Conservation (phyloP, 192 early-diverging fungal species). For the Physocladia obscura region DNA sequence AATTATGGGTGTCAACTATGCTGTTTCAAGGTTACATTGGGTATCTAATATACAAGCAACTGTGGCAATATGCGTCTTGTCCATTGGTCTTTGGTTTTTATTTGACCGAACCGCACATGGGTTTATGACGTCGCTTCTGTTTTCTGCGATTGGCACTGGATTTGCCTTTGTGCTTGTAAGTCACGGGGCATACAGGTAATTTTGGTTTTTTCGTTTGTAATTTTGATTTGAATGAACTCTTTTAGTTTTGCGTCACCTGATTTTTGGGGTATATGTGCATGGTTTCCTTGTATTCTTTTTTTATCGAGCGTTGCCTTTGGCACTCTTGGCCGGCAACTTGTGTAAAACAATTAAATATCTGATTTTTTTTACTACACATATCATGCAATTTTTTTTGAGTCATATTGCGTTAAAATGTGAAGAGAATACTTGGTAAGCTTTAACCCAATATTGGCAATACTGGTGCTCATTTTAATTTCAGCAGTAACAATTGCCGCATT, state of each 20-base stretch:
- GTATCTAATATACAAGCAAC: slow-evolving; percentile 60
- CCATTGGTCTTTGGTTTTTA: slow-evolving; percentile 66
- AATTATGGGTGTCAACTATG: slow-evolving; percentile 64
- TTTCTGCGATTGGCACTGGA: slow-evolving; percentile 59
- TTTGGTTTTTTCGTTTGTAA: no score
- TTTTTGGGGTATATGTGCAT: slow-evolving; percentile 68
- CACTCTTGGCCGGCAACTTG: slow-evolving; percentile 60
- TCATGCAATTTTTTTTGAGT: no score
- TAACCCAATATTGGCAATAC: no score
- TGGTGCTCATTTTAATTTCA: no score
- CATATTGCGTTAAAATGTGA: no score
- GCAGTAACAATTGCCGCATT: no score
- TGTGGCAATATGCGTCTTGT: slow-evolving; percentile 56
- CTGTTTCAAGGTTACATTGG: slow-evolving; percentile 65
- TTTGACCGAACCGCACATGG: slow-evolving; percentile 73
- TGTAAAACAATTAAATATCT: not conserved
- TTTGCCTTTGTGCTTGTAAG: slow-evolving; percentile 58
- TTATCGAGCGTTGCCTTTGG: slow-evolving; percentile 64
- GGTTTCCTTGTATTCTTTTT: slow-evolving; percentile 63
- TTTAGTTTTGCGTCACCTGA: slow-evolving; percentile 66
- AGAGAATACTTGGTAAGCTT: no score
- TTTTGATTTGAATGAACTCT: slow-evolving; percentile 4
- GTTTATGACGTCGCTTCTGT: slow-evolving; percentile 53
- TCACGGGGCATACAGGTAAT: slow-evolving; percentile 66
- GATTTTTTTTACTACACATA: not conserved